Base-by-base conservation (phyloP, 495 filamentous ascomycete genomes). In the Trichoderma reesei region DNA sequence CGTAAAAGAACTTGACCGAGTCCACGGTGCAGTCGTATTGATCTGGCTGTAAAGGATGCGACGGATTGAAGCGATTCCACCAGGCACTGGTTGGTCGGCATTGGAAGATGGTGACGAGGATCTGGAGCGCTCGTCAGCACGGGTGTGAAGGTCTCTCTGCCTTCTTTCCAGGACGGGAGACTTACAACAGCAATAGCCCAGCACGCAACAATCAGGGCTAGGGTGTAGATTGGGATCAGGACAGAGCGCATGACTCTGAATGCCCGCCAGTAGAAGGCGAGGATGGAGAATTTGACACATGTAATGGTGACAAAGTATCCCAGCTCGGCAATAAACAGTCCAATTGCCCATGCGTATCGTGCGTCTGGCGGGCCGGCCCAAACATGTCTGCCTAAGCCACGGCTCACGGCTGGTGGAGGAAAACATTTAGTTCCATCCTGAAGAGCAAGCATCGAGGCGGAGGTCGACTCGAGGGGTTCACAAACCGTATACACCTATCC, bases 1-100 rank as follows among this genome's bases (percentile, higher is more conserved):
- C 51, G 51, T 56, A 56, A 10, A 56, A 56, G 51, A 56, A 56
- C 26, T 56, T 56, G 51, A 56, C 31, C 26, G 51, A 56, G 26
- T 56, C 31, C 16, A 56, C 51, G 16, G 8, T 56, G 51, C 51
- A 56, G 13, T 34, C 34, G 10, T 56, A 56, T 13, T 56, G 20
- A 33, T 56, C 51, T 11, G 51, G 51, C 51, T 34, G 51, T 14
- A 56, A 56, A 9, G 51, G 51, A n/a, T 56, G 51, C 20, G 51
- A 13, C 11, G 51, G 51, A 10, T 56, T 56, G 26, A 56, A 56
- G 1, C 51, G 51, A 8, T 56, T n/a, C 51, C 51, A 56, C 51
- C 51, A 56, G 11, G 51, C 51, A 34, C 26, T 56, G 51, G 51
- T 56, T 3, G 51, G 51, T 34, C 34, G 26, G 5, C 51, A 56